Evolutionary conservation across 768 basidiomycete genomes (phyloP), one percentile per base, ranked within the genome.

Genomic region (Crassisporium funariophilum): DNA sequence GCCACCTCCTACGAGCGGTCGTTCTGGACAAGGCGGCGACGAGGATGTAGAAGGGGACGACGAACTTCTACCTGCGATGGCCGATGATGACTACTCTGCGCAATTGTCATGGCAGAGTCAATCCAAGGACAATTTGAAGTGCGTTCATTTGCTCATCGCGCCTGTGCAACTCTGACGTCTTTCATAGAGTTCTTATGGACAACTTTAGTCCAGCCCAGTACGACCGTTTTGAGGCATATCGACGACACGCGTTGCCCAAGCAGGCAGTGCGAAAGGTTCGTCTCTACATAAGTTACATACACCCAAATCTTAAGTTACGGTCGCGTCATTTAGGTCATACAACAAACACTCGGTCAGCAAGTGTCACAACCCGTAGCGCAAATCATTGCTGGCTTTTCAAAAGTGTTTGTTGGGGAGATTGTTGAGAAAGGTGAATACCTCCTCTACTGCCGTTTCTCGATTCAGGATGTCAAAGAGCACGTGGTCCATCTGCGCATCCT

Each of bases 381-480:
- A 52, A 82, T 94, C 35, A 86, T 95, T 2, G 91, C 91, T 4
- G 93, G 93, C 50, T 88, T 95, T 47, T 78, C 81, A 11, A 95
- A 95, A 60, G 91, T 95, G 0, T 95, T 94, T 50, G 91, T 95
- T 3, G 93, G 93, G 2, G 92, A 95, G 64, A 88, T 95, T 4
- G 79, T 94, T 13, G 92, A 94, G 61, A 88, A 87, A 69, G 91
- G 91, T 90, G 39, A 45, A 73, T 58, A n/a, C n/a, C n/a, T n/a
- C n/a, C n/a, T n/a, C n/a, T n/a, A n/a, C n/a, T 34, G 12, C 15
- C 36, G 4, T 44, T 35, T 23, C 25, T 36, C 22, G 24, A 20
- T 15, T 37, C 13, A 29, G 24, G 20, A 19, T 22, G 5, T 20
- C 11, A 23, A 10, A 34, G 22, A 2, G 13, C n/a, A 11, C 44